phyloP scores from a whole-genome alignment of 441 rosid species.

The Eruca vesicaria region DNA sequence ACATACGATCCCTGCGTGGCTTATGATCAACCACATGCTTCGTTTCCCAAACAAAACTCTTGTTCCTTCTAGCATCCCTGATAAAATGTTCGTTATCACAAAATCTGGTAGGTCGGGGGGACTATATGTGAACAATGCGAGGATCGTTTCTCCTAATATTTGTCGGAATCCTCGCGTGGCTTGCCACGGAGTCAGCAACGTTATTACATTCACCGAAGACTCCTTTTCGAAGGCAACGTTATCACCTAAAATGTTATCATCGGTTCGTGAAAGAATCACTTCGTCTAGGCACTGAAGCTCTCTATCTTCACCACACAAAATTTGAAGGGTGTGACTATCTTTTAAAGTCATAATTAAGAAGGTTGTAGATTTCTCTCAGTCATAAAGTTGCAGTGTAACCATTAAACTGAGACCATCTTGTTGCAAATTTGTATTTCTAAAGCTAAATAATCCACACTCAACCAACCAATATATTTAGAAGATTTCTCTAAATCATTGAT shows the following conservation, averaged over 20 bases:
- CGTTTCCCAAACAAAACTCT: slow-evolving; percentile 35
- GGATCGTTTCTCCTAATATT: slow-evolving; percentile 34
- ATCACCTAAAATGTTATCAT: not conserved
- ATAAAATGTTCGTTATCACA: slow-evolving; percentile 30
- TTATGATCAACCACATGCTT: slow-evolving; percentile 40
- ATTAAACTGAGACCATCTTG: too few species aligned
- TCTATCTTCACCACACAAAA: not conserved
- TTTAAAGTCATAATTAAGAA: not conserved
- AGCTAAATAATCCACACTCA: too few species aligned
- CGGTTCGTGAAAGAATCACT: slow-evolving; percentile 6
- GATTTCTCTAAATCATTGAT: too few species aligned
- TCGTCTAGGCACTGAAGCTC: slow-evolving; percentile 25
- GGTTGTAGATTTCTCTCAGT: not conserved
- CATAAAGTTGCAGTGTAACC: too few species aligned
- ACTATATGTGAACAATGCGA: slow-evolving; percentile 32
- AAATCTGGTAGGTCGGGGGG: slow-evolving; percentile 36
- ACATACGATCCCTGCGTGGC: slow-evolving; percentile 37
- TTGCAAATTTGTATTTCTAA: too few species aligned
- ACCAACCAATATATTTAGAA: too few species aligned
- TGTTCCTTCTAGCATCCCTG: slow-evolving; percentile 32
- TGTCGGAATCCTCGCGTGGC: slow-evolving; percentile 35
- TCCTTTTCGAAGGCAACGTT: not conserved
- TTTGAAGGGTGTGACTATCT: not conserved
- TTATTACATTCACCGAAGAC: slow-evolving; percentile 17
- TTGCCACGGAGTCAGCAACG: slow-evolving; percentile 35